phyloP scores from a whole-genome alignment of 2,329 filamentous ascomycete genomes.

The Colletotrichum cereale region DNA sequence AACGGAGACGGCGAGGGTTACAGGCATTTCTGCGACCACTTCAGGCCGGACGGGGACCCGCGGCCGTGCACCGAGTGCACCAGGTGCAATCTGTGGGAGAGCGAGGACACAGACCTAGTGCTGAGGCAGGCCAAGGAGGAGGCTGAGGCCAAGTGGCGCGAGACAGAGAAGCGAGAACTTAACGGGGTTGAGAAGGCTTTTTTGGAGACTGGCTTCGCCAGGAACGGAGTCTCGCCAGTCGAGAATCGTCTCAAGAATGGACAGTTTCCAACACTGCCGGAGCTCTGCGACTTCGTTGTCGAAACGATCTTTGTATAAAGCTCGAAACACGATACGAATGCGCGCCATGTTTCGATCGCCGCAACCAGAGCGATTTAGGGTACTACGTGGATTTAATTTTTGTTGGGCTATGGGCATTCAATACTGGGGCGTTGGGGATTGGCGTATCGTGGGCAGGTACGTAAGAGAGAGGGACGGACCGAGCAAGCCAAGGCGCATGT shows the following conservation, averaged over 20 bases:
- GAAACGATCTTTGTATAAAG: constrained; percentile 57
- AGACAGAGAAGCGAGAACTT: constrained; percentile 71
- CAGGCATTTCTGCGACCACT: constrained; percentile 95
- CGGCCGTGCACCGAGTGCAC: constrained; percentile 82
- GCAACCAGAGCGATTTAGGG: neutral
- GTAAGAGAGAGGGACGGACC: neutral
- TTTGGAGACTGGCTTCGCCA: constrained; percentile 65
- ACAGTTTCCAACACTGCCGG: constrained; percentile 53
- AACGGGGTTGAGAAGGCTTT: constrained; percentile 68
- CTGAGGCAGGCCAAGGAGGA: constrained; percentile 76
- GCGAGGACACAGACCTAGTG: constrained; percentile 78
- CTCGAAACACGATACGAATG: neutral
- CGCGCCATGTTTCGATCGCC: neutral
- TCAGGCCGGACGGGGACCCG: constrained; percentile 81
- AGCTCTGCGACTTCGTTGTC: constrained; percentile 61
- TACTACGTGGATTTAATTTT: neutral
- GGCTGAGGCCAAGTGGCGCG: constrained; percentile 79
- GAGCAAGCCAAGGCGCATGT: neutral
- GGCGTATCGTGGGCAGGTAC: neutral
- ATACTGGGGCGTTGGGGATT: neutral
- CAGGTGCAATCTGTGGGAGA: constrained; percentile 83
- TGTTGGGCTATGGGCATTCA: constrained; percentile 10
- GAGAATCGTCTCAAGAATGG: constrained; percentile 51
- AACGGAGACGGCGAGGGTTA: constrained; percentile 76
- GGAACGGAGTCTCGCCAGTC: constrained; percentile 45